Percentiles rank a stretch among this genome's conserved stretches.
Evolutionary conservation across 805 yeast genomes (phyloP).

Genomic region (Yarrowia hollandica): DNA sequence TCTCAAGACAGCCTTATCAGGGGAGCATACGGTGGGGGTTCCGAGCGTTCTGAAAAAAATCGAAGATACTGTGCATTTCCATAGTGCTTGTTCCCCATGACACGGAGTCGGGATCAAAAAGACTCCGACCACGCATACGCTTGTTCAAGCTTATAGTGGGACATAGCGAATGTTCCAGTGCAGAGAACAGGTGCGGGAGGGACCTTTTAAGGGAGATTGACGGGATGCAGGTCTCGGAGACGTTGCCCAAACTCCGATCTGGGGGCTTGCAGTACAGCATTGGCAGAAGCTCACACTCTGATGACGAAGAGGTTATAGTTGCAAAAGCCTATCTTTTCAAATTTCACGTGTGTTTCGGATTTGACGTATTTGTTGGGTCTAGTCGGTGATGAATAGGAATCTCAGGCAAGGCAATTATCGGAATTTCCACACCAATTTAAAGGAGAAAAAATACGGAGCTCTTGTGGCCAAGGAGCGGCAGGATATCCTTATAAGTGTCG

Average conservation of each 20-base stretch:
- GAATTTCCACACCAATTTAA: no score
- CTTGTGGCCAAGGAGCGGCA: no score
- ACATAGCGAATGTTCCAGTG: no score
- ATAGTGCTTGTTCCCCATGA: not conserved
- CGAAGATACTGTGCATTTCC: not conserved
- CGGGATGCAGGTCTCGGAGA: not conserved
- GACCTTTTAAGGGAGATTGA: not conserved
- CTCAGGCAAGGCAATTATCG: no score
- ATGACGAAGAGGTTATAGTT: not conserved
- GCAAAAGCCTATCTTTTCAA: not conserved
- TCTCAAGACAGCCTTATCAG: no score
- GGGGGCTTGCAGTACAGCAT: no score
- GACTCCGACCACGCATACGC: not conserved
- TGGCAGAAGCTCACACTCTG: not conserved
- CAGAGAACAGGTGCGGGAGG: no score
- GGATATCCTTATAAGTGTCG: no score
- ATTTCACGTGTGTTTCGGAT: constrained; percentile 19
- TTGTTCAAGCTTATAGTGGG: not conserved
- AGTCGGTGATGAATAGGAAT: not conserved
- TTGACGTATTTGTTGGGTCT: not conserved
- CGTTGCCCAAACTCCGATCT: not conserved
- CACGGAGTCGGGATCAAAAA: not conserved
- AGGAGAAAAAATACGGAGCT: no score
- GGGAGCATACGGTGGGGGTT: no score
- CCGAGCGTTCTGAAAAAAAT: no score